phyloP scores from a whole-genome alignment of 305 asterid species.

The Fraxinus platypoda region DNA sequence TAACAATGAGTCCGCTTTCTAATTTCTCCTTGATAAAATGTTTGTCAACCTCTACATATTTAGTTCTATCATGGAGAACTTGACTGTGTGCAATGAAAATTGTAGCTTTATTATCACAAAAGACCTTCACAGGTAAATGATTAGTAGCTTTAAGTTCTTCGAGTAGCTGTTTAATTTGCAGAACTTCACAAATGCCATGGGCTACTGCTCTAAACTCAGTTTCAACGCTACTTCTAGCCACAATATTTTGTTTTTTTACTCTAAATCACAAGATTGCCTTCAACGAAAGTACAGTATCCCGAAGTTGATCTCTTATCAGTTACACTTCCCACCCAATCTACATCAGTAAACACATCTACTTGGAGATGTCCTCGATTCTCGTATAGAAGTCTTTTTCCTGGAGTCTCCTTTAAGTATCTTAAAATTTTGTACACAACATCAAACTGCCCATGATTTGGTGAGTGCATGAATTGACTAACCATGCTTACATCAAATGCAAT shows the following conservation, averaged over 20 bases:
- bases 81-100: neutral
- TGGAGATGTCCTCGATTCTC: too few species aligned
- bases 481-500: too few species aligned
- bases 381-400: too few species aligned
- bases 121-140: neutral
- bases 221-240: neutral
- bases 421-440: too few species aligned
- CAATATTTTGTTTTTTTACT: neutral
- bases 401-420: too few species aligned
- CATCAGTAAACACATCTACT: too few species aligned
- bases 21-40: neutral
- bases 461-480: too few species aligned
- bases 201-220: neutral
- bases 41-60: neutral
- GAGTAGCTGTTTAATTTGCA: neutral
- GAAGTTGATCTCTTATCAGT: neutral
- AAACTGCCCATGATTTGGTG: too few species aligned
- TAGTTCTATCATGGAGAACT: neutral
- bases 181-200: neutral
- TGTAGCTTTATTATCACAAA: neutral
- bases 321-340: too few species aligned
- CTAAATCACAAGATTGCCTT: neutral
- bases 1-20: neutral
- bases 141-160: neutral
- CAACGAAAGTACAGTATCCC: neutral